Evolutionary conservation across 106 monocot genomes (phyloP).

Genomic region (Vanilla planifolia): DNA sequence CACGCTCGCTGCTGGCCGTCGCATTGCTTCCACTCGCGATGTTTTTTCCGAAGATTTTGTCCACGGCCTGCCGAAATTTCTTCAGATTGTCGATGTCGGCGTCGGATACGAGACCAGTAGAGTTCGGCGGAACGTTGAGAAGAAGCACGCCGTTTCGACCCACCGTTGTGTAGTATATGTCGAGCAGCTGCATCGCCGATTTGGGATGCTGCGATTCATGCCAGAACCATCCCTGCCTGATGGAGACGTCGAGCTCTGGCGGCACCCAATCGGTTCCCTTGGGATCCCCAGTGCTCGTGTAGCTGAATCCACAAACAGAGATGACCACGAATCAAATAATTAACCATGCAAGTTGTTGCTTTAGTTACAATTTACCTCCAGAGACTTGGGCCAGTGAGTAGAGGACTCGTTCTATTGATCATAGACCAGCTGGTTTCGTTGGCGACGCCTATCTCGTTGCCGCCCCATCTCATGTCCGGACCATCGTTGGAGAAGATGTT

Average conservation of each 20-base stretch:
- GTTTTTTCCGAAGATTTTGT: slow-evolving; percentile 45
- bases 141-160: slow-evolving; percentile 87
- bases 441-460: slow-evolving; percentile 70
- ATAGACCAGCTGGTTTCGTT: slow-evolving; percentile 80
- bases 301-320: no score
- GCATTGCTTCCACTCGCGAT: slow-evolving; percentile 34
- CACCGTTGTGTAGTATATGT: slow-evolving; percentile 90
- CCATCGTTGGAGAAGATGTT: slow-evolving; percentile 95
- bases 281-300: slow-evolving; percentile 61
- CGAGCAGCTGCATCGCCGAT: slow-evolving; percentile 36
- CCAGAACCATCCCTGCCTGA: slow-evolving; percentile 94
- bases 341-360: no score
- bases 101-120: slow-evolving; percentile 58
- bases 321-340: no score
- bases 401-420: slow-evolving; percentile 47
- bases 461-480: slow-evolving; percentile 81
- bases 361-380: slow-evolving; percentile 33
- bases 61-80: slow-evolving; percentile 56
- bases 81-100: slow-evolving; percentile 35
- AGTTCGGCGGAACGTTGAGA: slow-evolving; percentile 80
- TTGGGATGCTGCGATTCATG: slow-evolving; percentile 65
- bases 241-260: slow-evolving; percentile 88
- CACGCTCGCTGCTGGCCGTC: slow-evolving; percentile 66
- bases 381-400: slow-evolving; percentile 47
- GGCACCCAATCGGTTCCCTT: slow-evolving; percentile 82